Base-by-base conservation (phyloP, 2,329 filamentous ascomycete genomes). In the Raffaelea ambrosiae region DNA sequence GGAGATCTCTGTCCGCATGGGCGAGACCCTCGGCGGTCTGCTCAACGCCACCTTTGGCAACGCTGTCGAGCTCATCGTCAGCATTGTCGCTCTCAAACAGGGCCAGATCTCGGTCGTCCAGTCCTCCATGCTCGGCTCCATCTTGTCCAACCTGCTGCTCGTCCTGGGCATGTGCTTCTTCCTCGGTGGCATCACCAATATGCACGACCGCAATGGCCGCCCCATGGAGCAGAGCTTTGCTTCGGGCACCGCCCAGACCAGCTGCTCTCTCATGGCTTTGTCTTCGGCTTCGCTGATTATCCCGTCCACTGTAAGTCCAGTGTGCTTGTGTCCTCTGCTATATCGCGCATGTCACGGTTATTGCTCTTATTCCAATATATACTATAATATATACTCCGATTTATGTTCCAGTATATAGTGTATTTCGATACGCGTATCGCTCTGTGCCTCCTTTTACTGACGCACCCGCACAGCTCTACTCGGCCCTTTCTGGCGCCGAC, bases 101-200 rank as follows among this genome's bases (percentile, higher is more conserved):
- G 81, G 82, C 53, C 86, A 97, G 68, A 94, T 94, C 23, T 69
- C 84, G 35, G 94, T 97, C 50, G 89, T 96, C 5, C 88, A 96
- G 65, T 93, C 90, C 0, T 96, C 90, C 0, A 73, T 97, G 38
- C 87, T 96, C 53, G 90, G 90, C 46, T 90, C 84, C 64, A 95
- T 96, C 63, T 72, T 96, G 20, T 95, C 89, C 39, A 96, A 96
- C 62, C 66, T 96, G 49, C 77, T 95, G 3, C 77, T 95, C 14
- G 88, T 95, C 42, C 70, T 95, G 70, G 90, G 88, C 49, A 94
- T 90, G 81, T 93, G 84, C 62, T 96, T 94, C 69, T 71, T 89
- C 55, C 76, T 86, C 48, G 86, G 86, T 48, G 86, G 86, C 29
- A 68, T 88, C 51, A 72, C 74, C 53, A 80, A 82, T 66, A 74